Evolutionary conservation across 2,329 filamentous ascomycete species (phyloP).

Genomic region (Diaporthe aspalathi): DNA sequence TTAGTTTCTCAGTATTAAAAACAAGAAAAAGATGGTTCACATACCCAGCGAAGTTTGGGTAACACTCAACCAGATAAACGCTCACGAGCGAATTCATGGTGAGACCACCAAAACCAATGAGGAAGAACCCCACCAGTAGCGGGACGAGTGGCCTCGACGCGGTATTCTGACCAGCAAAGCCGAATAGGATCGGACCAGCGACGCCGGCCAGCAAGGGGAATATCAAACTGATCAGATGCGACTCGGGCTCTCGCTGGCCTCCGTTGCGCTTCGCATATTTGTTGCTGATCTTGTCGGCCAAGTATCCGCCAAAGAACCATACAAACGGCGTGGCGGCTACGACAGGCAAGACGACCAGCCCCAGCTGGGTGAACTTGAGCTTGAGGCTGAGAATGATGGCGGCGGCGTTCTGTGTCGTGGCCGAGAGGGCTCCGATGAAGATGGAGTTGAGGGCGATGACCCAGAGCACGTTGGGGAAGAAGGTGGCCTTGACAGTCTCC

Average conservation of each 20-base stretch:
- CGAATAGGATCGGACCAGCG: conserved; percentile 36
- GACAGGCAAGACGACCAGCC: conserved; percentile 36
- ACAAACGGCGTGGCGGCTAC: conserved; percentile 39
- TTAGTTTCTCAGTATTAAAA: background rate
- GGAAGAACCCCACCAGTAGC: conserved; percentile 34
- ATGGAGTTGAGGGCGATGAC: conserved; percentile 39
- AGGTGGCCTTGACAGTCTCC: conserved; percentile 39
- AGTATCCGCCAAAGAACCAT: conserved; percentile 39
- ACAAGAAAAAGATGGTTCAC: background rate
- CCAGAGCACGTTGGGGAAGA: conserved; percentile 44
- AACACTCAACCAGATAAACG: conserved; percentile 41
- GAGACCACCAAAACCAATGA: conserved; percentile 33
- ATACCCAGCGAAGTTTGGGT: conserved; percentile 42
- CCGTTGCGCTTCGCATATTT: conserved; percentile 31
- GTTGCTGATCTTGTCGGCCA: conserved; percentile 39
- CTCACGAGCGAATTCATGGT: conserved; percentile 37
- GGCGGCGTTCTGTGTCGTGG: conserved; percentile 39
- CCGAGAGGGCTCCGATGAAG: conserved; percentile 38
- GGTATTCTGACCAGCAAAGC: conserved; percentile 36
- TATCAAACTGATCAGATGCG: conserved; percentile 36
- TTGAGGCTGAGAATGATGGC: conserved; percentile 41
- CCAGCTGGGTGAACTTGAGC: conserved; percentile 38
- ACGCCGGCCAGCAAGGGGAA: conserved; percentile 35
- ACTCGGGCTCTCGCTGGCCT: conserved; percentile 39
- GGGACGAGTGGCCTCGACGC: conserved; percentile 21